A percentile compares a stretch with the other conserved stretches of the same genome.
Evolutionary conservation across 179 eudicot species (phyloP).

Genomic region (Beta corolliflora): DNA sequence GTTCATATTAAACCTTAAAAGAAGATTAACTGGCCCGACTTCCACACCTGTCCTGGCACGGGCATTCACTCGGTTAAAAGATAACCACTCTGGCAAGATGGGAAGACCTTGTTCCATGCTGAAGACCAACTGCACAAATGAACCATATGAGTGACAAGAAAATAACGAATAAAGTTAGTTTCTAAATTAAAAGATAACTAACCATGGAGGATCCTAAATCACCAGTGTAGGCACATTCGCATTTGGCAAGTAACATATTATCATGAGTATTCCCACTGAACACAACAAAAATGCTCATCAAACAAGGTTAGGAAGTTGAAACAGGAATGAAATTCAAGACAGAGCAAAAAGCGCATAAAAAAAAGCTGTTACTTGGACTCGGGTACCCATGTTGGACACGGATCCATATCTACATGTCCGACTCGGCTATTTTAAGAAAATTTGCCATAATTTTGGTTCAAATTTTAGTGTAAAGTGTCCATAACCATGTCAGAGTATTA

Average conservation of each 20-base stretch:
- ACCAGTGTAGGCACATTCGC: constrained; percentile 91
- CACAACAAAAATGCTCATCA: constrained; percentile 7
- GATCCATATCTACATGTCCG: no score
- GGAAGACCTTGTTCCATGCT: constrained; percentile 99
- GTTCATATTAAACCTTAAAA: constrained; percentile 54
- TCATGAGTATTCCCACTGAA: constrained; percentile 90
- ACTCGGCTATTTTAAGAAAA: no score
- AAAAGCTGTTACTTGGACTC: no score
- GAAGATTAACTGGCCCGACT: constrained; percentile 72
- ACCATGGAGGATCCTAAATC: constrained; percentile 98
- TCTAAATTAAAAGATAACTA: constrained; percentile 27
- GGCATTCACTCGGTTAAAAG: constrained; percentile 80
- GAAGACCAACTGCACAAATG: constrained; percentile 68
- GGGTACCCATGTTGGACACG: no score
- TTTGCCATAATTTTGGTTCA: no score
- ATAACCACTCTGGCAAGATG: constrained; percentile 80
- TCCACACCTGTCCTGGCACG: constrained; percentile 87
- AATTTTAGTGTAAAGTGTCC: no score
- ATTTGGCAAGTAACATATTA: constrained; percentile 82
- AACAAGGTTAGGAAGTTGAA: neutral
- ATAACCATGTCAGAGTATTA: no score
- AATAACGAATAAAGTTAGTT: neutral
- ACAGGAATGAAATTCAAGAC: neutral
- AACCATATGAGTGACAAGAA: constrained; percentile 16
- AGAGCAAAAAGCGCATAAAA: neutral